Percentiles rank a stretch among this genome's conserved stretches.
phyloP scores from a whole-genome alignment of 2,329 filamentous ascomycete genomes.

The Ilyonectria mors-panacis region DNA sequence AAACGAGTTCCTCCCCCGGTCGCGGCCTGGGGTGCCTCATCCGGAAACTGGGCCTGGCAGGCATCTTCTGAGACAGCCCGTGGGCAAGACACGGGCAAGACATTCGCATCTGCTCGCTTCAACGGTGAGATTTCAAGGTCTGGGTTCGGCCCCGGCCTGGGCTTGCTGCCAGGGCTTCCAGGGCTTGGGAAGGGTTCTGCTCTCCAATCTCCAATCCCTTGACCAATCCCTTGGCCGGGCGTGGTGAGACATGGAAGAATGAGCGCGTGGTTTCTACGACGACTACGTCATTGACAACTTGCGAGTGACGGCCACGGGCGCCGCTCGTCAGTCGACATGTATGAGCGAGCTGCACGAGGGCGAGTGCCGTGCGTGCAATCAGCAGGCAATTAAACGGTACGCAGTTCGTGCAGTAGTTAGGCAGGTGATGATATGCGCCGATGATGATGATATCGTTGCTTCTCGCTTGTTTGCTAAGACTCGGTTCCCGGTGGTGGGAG shows the following conservation, averaged over 20 bases:
- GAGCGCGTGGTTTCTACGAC: constrained; percentile 47
- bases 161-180: background rate
- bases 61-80: constrained; percentile 40
- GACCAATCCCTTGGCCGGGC: constrained; percentile 22
- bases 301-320: constrained; percentile 16
- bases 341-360: constrained; percentile 6
- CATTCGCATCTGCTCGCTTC: constrained; percentile 8
- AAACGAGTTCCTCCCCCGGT: constrained; percentile 9
- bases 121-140: constrained; percentile 9
- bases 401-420: background rate
- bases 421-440: background rate
- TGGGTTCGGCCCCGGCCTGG: background rate
- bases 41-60: constrained; percentile 6
- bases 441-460: background rate
- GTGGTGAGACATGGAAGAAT: constrained; percentile 47
- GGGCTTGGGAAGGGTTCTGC: background rate
- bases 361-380: background rate
- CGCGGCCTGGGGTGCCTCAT: background rate
- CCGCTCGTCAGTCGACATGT: constrained; percentile 28
- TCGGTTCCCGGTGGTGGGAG: background rate
- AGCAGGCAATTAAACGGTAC: background rate
- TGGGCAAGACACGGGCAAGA: constrained; percentile 23
- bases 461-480: background rate
- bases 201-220: constrained; percentile 4
- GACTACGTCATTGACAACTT: constrained; percentile 47